Base-by-base conservation (phyloP, 1,139 yeast genomes). In the Taiozyma sp. region DNA sequence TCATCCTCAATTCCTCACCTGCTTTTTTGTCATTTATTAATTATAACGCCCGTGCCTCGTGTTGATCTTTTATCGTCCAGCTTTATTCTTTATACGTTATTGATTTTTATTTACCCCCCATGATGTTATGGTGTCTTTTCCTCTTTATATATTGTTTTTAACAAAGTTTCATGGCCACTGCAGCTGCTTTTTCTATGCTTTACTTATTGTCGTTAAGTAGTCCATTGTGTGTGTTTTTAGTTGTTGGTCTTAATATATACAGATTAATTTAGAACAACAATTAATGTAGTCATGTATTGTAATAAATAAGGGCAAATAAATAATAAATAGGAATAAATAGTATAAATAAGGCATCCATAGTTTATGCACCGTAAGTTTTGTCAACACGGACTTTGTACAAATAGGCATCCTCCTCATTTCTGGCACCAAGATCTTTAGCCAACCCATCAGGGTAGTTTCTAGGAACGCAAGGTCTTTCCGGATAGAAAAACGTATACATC, bases 361-460 rank as follows among this genome's bases (percentile, higher is more conserved):
- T 30, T 19, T 12, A 38, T 19, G 41, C 24, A 19, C 41, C 41
- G 9, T 51, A 58, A 5, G 59, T 51, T 50, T 57, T 59, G 47
- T 60, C 64, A 23, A 57, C 52, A 40, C 58, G 53, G 19, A 57
- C 57, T 27, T 51, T 48, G 43, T 57, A 58, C 42, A 59, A 32
- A 39, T 48, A 45, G 3, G 60, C 60, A 42, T 59, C 62, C 24
- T 56, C 54, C 28, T 71, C 74, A 44, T 63, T 63, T 56, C 73
- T 68, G 22, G 76, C 75, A 51, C 70, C 70, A 52, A 87, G 75
- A 55, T 80, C 87, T 66, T 75, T 79, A 63, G 89, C 87, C 59
- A 88, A 76, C 8, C 96, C 96, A 53, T 81, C 87, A 60, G 95
- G 95, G 67, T 76, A 88, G 41, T 84, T 78, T 70, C 96, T 79